Evolutionary conservation across 169 alveolate genomes (phyloP), one percentile per base, ranked within the genome.

Genomic region (Plasmodium chabaudi): DNA sequence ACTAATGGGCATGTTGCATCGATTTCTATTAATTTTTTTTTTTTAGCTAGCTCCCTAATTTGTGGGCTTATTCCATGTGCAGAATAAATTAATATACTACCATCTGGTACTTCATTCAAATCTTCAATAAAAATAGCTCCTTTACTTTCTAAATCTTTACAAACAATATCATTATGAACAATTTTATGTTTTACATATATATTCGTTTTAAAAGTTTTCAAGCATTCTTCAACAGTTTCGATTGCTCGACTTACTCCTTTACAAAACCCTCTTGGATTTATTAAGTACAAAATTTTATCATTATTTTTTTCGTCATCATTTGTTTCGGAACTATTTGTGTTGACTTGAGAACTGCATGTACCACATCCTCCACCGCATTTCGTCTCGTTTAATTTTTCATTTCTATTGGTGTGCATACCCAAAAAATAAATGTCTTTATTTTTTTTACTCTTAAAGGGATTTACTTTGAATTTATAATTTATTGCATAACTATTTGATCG

Each of bases 1-100:
- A 95, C 97, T 39, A 95, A 88, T 9, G 97, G 97, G 65, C 97
- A 95, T 1, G 97, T 93, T 21, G 97, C 97, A 69, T 95, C 97
- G 34, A 95, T 93, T 55, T 89, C 96, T 9, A 70, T 63, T 23
- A 95, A 71, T 9, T 92, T 88, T 57, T 95, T 89, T 15, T 71
- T 65, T 75, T 69, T 77, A 13, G 96, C 97, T 27, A 51, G 57
- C 51, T 92, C 95, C 17, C 91, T 63, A 12, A 94, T 94, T 19
- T 88, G 93, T 0, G 97, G 97, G 7, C 96, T 79, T 0, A 95
- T 93, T 13, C 97, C 97, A 79, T 95, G 97, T 17, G 97, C 97
- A 1, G 97, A 95, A 87, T 87, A 93, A 27, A 95, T 89, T 42
- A 94, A 72, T 1, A 92, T 87, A 15, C 90, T 67, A 17, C 92